A percentile compares a stretch with the other conserved stretches of the same genome.
phyloP scores from a whole-genome alignment of 2,329 filamentous ascomycete species.

The Aspergillus flavus region DNA sequence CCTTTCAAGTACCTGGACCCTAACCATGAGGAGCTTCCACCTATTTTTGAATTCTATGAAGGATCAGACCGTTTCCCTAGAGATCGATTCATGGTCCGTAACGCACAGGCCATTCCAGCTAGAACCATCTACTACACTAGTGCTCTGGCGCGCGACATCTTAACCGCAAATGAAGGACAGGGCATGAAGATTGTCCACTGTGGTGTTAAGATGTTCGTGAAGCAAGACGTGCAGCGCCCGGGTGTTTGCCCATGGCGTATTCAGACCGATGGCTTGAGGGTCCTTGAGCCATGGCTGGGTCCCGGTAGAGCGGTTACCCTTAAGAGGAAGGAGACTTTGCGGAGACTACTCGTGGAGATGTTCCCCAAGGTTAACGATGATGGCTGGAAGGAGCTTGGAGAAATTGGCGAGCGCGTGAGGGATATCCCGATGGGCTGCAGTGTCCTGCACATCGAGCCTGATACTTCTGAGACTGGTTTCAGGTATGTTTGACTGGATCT shows the following conservation, averaged over 20 bases:
- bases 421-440: slow-evolving; percentile 89
- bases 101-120: slow-evolving; percentile 80
- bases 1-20: slow-evolving; percentile 87
- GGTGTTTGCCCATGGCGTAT: slow-evolving; percentile 93
- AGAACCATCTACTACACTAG: slow-evolving; percentile 98
- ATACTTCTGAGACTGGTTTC: slow-evolving; percentile 59
- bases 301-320: slow-evolving; percentile 74
- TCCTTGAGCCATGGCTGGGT: slow-evolving; percentile 88
- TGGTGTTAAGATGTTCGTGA: slow-evolving; percentile 98
- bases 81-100: slow-evolving; percentile 94
- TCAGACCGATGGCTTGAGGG: slow-evolving; percentile 89
- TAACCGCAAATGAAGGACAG: slow-evolving; percentile 82
- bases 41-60: slow-evolving; percentile 82
- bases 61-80: slow-evolving; percentile 82
- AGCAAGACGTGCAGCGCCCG: slow-evolving; percentile 86
- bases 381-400: slow-evolving; percentile 74
- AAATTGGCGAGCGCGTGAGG: slow-evolving; percentile 81
- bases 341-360: slow-evolving; percentile 87
- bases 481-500: slow-evolving; percentile 36
- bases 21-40: slow-evolving; percentile 73
- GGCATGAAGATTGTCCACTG: slow-evolving; percentile 96
- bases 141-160: slow-evolving; percentile 78
- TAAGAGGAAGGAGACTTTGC: slow-evolving; percentile 76
- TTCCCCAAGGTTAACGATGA: slow-evolving; percentile 84
- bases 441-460: slow-evolving; percentile 80